A percentile compares a stretch with the other conserved stretches of the same genome.
phyloP scores from a whole-genome alignment of 768 basidiomycete genomes.

The Pleurotus eryngii region DNA sequence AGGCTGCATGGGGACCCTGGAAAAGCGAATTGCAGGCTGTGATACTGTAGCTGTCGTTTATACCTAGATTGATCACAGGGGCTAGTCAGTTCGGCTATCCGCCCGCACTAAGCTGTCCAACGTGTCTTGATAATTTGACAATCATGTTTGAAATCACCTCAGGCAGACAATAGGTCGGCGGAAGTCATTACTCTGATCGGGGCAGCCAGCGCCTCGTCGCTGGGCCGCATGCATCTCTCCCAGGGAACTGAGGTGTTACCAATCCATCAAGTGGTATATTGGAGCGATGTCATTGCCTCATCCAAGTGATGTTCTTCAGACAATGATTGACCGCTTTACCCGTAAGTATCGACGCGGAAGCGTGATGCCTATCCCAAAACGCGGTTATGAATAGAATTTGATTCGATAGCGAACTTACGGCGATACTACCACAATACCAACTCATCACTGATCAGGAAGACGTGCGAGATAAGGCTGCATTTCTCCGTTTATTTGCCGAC shows the following conservation, averaged over 20 bases:
- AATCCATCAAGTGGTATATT: background rate
- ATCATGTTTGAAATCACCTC: background rate
- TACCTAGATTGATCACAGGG: background rate
- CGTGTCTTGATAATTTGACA: background rate
- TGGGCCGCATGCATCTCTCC: no score
- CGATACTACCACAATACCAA: no score
- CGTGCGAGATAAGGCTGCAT: no score
- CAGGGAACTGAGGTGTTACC: background rate
- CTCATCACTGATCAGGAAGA: no score
- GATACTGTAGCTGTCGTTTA: background rate
- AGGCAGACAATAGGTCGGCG: no score
- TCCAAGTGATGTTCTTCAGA: constrained; percentile 4
- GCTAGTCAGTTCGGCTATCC: background rate
- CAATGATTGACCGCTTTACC: constrained; percentile 6
- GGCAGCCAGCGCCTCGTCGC: no score
- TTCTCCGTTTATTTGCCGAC: no score
- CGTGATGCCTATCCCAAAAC: no score
- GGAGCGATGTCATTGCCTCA: background rate
- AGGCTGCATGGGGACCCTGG: constrained; percentile 2
- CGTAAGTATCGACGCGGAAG: background rate
- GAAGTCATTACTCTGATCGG: no score
- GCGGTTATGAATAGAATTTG: no score
- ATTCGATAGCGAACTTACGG: no score
- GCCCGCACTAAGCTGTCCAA: background rate
- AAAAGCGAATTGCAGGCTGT: constrained; percentile 1